Evolutionary conservation across 208 protist species (phyloP).

Genomic region (Herpetomonas tarakana): DNA sequence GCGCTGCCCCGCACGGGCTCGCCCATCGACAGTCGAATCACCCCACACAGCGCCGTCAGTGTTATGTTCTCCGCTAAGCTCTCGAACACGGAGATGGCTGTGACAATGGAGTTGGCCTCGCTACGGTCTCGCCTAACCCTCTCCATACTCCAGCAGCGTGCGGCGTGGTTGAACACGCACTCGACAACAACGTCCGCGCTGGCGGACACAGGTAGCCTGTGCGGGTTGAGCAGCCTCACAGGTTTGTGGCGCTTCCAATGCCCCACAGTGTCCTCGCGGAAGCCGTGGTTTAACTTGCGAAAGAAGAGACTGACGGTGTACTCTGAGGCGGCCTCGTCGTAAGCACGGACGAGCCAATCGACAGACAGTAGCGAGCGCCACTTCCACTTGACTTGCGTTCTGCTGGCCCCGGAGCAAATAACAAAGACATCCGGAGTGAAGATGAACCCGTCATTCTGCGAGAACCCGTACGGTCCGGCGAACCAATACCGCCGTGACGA

Average conservation of each 20-base stretch:
- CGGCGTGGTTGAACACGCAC: conserved; percentile 43
- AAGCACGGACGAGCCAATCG: conserved; percentile 57
- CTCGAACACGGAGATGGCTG: conserved; percentile 76
- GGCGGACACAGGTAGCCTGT: conserved; percentile 29
- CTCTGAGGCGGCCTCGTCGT: conserved; percentile 18
- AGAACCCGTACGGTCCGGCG: conserved; percentile 37
- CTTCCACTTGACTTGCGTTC: conserved; percentile 80
- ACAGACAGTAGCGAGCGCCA: conserved; percentile 73
- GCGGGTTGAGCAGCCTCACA: conserved; percentile 49
- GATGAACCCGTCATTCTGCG: conserved; percentile 76
- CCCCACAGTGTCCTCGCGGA: conserved; percentile 51
- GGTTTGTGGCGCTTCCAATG: conserved; percentile 46
- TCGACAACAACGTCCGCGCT: conserved; percentile 45
- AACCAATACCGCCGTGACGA: conserved; percentile 33
- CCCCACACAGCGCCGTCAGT: conserved; percentile 29
- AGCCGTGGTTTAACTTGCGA: conserved; percentile 58
- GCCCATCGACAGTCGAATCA: conserved; percentile 8
- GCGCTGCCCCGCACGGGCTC: neutral
- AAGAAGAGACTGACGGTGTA: conserved; percentile 68
- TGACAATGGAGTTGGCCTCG: conserved; percentile 78
- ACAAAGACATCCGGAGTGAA: conserved; percentile 75
- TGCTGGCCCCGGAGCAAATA: conserved; percentile 50
- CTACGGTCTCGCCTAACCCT: conserved; percentile 57
- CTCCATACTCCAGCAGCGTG: conserved; percentile 56
- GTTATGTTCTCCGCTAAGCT: conserved; percentile 66